Base-by-base conservation (phyloP, 2,329 filamentous ascomycete genomes). In the Phaeophleospora eucalypticola region DNA sequence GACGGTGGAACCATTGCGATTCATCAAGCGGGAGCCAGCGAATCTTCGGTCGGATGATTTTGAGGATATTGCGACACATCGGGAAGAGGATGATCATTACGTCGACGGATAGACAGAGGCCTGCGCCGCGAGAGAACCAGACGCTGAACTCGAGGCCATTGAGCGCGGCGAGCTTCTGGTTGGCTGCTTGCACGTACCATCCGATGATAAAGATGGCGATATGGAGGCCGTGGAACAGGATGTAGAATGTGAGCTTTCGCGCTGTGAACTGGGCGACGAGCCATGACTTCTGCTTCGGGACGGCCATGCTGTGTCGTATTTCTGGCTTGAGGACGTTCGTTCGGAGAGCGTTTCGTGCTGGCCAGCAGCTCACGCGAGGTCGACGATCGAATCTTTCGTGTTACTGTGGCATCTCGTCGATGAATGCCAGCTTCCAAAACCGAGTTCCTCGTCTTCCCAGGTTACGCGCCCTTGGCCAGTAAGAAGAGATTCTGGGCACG, bases 81-180 rank as follows among this genome's bases (percentile, higher is more conserved):
- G 93, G 93, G 49, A 98, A 76, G 20, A 98, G 72, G 61, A 98
- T 95, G 56, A 97, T 75, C 63, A 88, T 85, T 46, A 82, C 83
- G 71, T 98, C 90, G 45, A 95, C 79, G 1, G 84, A 85, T 49
- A 98, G 75, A 4, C 87, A 86, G 34, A 98, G 72, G 60, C 89
- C 93, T 43, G 93, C 91, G 65, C 91, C 93, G 76, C 93, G 83
- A 20, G 93, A 97, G 49, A 96, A 81, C 91, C 91, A 98, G 46
- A 98, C 93, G 2, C 91, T 97, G 70, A 79, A 97, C 45, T 78
- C 77, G 40, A 98, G 80, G 0, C 73, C 79, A 69, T 98, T 98
- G 38, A 98, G 78, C 35, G 79, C 80, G 4, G 84, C 84, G 20
- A 98, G 76, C 47, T 81, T 80, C 8, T 65, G 52, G 63, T 95